Evolutionary conservation across 345 rosid species (phyloP), one percentile per base, ranked within the genome.

Genomic region (Populus alba): DNA sequence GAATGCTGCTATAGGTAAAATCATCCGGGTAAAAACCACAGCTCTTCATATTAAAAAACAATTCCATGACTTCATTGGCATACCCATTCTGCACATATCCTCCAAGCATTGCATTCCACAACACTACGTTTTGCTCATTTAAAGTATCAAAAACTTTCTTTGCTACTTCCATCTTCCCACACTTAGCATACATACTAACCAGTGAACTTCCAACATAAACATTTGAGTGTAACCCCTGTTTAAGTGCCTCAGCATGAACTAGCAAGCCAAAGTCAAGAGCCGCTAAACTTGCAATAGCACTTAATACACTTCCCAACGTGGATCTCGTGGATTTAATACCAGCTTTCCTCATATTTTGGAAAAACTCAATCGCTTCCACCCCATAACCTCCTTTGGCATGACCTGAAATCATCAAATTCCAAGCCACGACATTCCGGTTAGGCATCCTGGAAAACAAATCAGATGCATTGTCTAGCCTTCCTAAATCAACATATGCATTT

Each of bases 351-450:
- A 95, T 93, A 65, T 82, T 84, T 69, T 75, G 83, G 53, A 86
- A 95, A 73, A 88, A 86, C 1, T 85, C 72, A 55, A 91, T 67
- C 78, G 98, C 95, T 77, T 90, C 80, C 2, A 39, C 78, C 80
- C 85, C 89, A 65, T 80, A 83, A 67, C 98, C 98, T 84, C 89
- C 86, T 83, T 93, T 84, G 41, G 93, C 87, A 85, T 95, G 93
- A 79, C 95, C 98, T 33, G 99, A 92, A 68, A 95, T 93, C 93
- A 95, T 90, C 80, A 95, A 89, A 85, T 95, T 95, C 97, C 99
- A 93, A 7, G 97, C 96, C 11, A 95, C 91, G 62, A 92, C 93
- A 87, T 91, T 88, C 20, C 89, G 96, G 73, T 71, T 87, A 69
- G 86, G 87, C 86, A 92, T 89, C 83, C 82, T 83, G 67, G 68